Percentiles rank a stretch among this genome's conserved stretches.
Conservation (phyloP, 768 basidiomycete species). For the Rhizopogon sp. region DNA sequence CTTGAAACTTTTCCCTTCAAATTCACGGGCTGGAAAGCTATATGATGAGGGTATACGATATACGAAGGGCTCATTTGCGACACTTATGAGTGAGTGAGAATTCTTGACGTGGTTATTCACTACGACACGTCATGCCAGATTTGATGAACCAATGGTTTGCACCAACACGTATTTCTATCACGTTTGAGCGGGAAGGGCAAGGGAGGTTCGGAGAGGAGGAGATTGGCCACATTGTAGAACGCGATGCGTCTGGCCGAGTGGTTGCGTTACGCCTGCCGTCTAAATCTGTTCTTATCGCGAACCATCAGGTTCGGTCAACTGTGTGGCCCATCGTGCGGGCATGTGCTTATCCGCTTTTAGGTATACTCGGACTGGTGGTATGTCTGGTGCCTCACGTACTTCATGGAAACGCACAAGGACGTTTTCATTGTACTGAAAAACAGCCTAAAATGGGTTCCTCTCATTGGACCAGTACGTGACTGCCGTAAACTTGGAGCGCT, state of each 20-base stretch:
- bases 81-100: conserved; percentile 56
- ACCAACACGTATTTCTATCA: conserved; percentile 65
- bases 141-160: conserved; percentile 80
- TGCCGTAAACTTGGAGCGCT: not conserved
- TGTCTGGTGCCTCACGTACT: conserved; percentile 79
- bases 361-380: conserved; percentile 86
- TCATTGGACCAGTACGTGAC: conserved; percentile 78
- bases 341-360: conserved; percentile 27
- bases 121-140: conserved; percentile 37
- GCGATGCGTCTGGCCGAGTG: conserved; percentile 52
- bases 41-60: conserved; percentile 72
- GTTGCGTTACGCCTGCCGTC: conserved; percentile 64
- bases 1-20: conserved; percentile 54
- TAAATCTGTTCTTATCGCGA: conserved; percentile 81
- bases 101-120: not conserved
- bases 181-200: conserved; percentile 66
- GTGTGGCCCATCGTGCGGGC: not conserved
- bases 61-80: conserved; percentile 80
- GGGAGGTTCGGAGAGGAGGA: conserved; percentile 61
- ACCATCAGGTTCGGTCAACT: conserved; percentile 70
- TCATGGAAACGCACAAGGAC: conserved; percentile 60
- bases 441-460: conserved; percentile 78
- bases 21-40: conserved; percentile 43
- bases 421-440: conserved; percentile 93
- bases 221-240: conserved; percentile 50